Evolutionary conservation across 202 grass and related monocot species (phyloP).

Genomic region (Saccharum hybrid): DNA sequence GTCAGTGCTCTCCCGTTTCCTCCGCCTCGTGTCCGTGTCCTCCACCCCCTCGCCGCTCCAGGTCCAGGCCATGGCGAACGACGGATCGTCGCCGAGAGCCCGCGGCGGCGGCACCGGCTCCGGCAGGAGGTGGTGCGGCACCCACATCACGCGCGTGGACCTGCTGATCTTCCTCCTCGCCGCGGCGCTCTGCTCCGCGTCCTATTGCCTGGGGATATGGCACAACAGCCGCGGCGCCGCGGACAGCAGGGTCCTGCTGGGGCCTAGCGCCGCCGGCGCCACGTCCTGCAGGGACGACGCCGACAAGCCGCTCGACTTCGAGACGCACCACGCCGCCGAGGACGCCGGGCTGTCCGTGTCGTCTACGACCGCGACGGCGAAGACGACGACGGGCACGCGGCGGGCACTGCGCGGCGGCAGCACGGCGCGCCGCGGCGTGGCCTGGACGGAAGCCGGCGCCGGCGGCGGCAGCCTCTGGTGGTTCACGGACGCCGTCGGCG

Average conservation of each 20-base stretch:
- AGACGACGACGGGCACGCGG: background rate
- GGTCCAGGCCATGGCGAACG: background rate
- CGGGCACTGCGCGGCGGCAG: conserved; percentile 50
- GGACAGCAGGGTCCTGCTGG: conserved; percentile 37
- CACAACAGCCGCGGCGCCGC: conserved; percentile 52
- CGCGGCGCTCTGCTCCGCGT: conserved; percentile 61
- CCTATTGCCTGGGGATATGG: conserved; percentile 69
- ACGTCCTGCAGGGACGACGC: conserved; percentile 14
- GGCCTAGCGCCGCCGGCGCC: background rate
- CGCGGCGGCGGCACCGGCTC: background rate
- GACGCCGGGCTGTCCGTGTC: conserved; percentile 45
- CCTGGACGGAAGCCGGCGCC: background rate
- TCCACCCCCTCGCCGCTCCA: background rate
- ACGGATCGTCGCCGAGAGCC: background rate
- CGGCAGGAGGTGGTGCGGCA: conserved; percentile 19
- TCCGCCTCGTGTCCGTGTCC: background rate
- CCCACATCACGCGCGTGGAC: conserved; percentile 33
- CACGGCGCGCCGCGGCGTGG: conserved; percentile 28
- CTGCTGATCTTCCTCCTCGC: conserved; percentile 49
- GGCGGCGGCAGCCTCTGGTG: conserved; percentile 48
- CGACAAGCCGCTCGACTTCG: conserved; percentile 60
- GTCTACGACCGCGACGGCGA: background rate
- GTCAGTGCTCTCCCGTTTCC: background rate
- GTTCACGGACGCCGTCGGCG: conserved; percentile 39
- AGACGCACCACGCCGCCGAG: conserved; percentile 59